Evolutionary conservation across 1,139 yeast genomes (phyloP).

Genomic region (Debaryomycetaceae sp.): DNA sequence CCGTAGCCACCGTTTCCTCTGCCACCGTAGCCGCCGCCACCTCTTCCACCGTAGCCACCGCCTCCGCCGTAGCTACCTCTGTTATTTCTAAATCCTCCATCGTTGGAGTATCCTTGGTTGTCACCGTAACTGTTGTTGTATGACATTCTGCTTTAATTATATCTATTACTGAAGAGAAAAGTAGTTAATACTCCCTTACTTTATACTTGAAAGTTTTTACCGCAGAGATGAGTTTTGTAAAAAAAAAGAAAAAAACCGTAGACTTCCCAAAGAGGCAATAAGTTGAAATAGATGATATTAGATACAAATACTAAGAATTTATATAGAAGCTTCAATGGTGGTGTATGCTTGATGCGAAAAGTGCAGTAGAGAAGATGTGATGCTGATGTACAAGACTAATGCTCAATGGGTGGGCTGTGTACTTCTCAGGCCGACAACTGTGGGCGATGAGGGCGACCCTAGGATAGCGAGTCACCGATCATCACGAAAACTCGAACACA

Average conservation of each 20-base stretch:
- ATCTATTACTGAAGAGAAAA: slow-evolving; percentile 1
- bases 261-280: slow-evolving; percentile 16
- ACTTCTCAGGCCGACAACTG: too few relatives aligned
- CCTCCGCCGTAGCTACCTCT: slow-evolving; percentile 29
- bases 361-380: neutral
- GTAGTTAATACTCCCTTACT: neutral
- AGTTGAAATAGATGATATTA: slow-evolving; percentile 1
- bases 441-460: too few relatives aligned
- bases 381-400: too few relatives aligned
- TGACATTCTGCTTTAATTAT: slow-evolving; percentile 15
- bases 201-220: neutral
- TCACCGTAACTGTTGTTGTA: slow-evolving; percentile 15
- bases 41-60: slow-evolving; percentile 12
- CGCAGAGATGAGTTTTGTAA: slow-evolving; percentile 3
- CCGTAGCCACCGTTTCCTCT: slow-evolving; percentile 17
- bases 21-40: slow-evolving; percentile 25
- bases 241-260: slow-evolving; percentile 6
- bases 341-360: neutral
- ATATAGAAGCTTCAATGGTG: neutral
- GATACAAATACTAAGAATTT: neutral
- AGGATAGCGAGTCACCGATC: too few relatives aligned
- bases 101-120: slow-evolving; percentile 24
- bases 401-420: too few relatives aligned
- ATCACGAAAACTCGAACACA: neutral
- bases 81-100: slow-evolving; percentile 14